Conservation (phyloP, 352 stramenopile species). For the Pythium vanterpoolii region DNA sequence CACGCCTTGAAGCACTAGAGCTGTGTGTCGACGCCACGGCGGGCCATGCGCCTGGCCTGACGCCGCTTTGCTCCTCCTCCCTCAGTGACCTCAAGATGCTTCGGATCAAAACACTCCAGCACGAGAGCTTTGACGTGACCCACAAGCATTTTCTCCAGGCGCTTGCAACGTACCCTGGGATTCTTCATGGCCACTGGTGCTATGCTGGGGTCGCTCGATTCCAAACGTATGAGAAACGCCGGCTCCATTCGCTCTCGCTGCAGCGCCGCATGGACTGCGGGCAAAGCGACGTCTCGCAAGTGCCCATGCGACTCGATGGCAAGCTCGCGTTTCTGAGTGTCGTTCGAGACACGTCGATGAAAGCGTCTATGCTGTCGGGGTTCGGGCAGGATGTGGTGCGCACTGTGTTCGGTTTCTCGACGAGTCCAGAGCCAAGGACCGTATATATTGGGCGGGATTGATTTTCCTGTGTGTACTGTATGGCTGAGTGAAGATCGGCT, state of each 20-base stretch:
- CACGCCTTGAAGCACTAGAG: not conserved
- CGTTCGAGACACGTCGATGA: not conserved
- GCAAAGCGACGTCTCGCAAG: not conserved
- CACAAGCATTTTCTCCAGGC: not conserved
- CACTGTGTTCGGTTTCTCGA: constrained; percentile 1
- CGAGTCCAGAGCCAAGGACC: not conserved
- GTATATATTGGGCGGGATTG: constrained; percentile 2
- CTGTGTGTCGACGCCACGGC: not conserved
- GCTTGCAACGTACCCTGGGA: constrained; percentile 1
- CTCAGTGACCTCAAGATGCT: not conserved
- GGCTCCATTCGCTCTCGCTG: constrained; percentile 4
- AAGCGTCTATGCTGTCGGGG: not conserved
- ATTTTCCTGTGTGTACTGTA: not conserved
- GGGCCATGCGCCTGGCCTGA: not conserved
- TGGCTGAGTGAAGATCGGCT: not conserved
- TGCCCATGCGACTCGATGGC: not conserved
- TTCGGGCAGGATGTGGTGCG: not conserved
- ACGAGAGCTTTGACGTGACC: not conserved
- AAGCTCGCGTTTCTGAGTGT: constrained; percentile 6
- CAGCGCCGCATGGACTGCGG: not conserved
- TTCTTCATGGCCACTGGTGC: not conserved
- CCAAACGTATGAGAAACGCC: constrained; percentile 1
- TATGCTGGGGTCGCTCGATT: not conserved
- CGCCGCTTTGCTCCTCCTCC: not conserved
- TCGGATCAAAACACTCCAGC: not conserved